Conservation (phyloP, 2,329 filamentous ascomycete species). For the Polytolypa hystricis region DNA sequence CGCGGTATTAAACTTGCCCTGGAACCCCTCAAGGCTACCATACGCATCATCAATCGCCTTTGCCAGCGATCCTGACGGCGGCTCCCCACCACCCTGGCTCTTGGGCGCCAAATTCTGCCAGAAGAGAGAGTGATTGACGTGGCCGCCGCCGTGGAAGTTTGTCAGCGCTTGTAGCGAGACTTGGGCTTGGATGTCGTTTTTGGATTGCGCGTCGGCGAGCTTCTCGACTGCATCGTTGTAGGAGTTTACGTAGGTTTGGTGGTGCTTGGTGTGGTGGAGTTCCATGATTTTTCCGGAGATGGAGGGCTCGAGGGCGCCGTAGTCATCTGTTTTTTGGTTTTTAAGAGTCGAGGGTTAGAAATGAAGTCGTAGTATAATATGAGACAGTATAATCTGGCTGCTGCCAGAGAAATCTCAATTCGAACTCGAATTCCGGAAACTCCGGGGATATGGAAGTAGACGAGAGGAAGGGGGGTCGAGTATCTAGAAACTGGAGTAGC, state of each 20-base stretch:
- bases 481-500: too few relatives aligned
- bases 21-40: slow-evolving; percentile 47
- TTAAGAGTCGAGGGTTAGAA: too few relatives aligned
- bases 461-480: too few relatives aligned
- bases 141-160: slow-evolving; percentile 55
- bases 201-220: slow-evolving; percentile 46
- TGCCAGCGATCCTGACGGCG: slow-evolving; percentile 46
- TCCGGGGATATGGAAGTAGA: too few relatives aligned
- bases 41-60: slow-evolving; percentile 50
- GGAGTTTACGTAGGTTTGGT: slow-evolving; percentile 85
- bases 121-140: slow-evolving; percentile 54
- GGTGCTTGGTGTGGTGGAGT: slow-evolving; percentile 88
- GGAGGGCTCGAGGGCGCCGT: slow-evolving; percentile 77
- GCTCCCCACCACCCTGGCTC: slow-evolving; percentile 50
- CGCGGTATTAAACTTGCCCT: slow-evolving; percentile 53
- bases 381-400: too few relatives aligned
- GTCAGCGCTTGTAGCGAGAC: slow-evolving; percentile 50
- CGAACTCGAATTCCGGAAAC: too few relatives aligned
- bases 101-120: slow-evolving; percentile 58
- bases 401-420: too few relatives aligned
- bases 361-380: too few relatives aligned
- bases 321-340: slow-evolving; percentile 58
- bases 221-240: slow-evolving; percentile 73
- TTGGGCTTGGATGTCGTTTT: slow-evolving; percentile 45
- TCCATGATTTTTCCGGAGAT: slow-evolving; percentile 93